These are phyloP conservation scores for Trypanosoma congolense DNA, from an alignment of 208 protist species.

Conservation along the genomic window DNA sequence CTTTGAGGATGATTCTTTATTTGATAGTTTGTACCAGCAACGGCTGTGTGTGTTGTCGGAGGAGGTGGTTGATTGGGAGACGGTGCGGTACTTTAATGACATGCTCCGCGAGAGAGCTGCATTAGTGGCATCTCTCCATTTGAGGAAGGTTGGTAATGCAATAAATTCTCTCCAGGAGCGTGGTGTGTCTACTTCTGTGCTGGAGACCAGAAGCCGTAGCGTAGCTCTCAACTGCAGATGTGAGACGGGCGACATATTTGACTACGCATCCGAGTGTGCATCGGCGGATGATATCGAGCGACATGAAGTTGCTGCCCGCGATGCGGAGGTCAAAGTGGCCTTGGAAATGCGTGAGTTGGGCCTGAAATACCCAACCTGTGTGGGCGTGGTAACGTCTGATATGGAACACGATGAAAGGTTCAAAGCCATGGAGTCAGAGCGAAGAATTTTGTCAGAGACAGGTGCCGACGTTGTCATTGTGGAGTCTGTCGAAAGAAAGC, in stretches of 20 bases:
- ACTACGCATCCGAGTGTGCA: constrained; percentile 2
- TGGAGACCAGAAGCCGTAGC: not conserved
- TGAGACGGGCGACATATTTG: not conserved
- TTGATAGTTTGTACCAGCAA: constrained; percentile 34
- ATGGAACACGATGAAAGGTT: constrained; percentile 36
- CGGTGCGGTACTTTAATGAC: constrained; percentile 57
- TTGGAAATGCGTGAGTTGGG: constrained; percentile 23
- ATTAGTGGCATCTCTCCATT: constrained; percentile 2
- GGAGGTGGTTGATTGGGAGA: constrained; percentile 45
- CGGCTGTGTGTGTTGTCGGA: constrained; percentile 33
- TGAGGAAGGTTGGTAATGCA: not conserved
- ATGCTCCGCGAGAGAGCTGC: constrained; percentile 48
- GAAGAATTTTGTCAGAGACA: constrained; percentile 18
- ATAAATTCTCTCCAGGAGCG: not conserved
- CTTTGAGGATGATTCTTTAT: constrained; percentile 31
- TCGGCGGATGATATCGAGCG: constrained; percentile 15
- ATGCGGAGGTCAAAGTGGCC: constrained; percentile 27
- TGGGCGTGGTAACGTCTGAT: constrained; percentile 38
- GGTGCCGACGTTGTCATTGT: constrained; percentile 27
- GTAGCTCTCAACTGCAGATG: not conserved
- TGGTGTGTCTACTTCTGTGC: not conserved
- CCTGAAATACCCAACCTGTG: constrained; percentile 39
- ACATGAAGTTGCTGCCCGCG: constrained; percentile 20
- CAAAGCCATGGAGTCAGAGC: constrained; percentile 19
- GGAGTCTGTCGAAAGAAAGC: constrained; percentile 42